phyloP scores from a whole-genome alignment of 2,329 filamentous ascomycete species.

The Plenodomus biglobosus region DNA sequence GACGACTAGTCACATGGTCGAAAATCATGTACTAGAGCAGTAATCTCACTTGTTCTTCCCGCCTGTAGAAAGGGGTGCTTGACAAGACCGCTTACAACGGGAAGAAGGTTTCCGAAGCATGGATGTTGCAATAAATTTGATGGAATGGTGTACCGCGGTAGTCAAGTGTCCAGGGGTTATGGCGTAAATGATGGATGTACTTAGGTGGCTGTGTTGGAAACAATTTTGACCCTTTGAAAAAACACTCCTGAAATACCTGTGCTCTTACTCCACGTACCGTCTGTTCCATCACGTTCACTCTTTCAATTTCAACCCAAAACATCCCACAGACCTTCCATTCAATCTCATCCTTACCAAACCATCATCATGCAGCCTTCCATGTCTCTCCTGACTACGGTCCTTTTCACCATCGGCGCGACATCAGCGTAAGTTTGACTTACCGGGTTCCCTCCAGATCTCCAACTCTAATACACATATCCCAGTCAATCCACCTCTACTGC shows the following conservation, averaged over 20 bases:
- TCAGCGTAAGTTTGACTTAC: background rate
- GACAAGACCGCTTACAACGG: background rate
- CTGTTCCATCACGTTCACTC: no score
- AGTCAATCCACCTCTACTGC: constrained; percentile 3
- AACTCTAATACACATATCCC: background rate
- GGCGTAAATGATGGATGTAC: background rate
- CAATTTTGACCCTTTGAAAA: background rate
- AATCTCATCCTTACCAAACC: background rate
- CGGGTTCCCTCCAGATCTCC: background rate
- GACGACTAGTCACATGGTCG: background rate
- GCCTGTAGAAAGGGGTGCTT: background rate
- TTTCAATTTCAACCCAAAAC: no score
- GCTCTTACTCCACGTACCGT: no score
- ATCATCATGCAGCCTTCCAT: background rate
- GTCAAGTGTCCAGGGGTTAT: background rate
- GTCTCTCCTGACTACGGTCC: background rate
- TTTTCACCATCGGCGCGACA: background rate
- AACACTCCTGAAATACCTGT: no score
- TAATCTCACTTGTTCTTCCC: background rate
- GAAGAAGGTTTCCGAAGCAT: background rate
- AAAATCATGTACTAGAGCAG: background rate
- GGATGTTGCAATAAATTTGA: background rate
- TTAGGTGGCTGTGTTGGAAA: background rate
- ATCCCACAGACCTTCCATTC: background rate
- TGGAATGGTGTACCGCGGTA: background rate